A percentile compares a stretch with the other conserved stretches of the same genome.
phyloP scores from a whole-genome alignment of 2,329 filamentous ascomycete species.

The Aspergillus ustus region DNA sequence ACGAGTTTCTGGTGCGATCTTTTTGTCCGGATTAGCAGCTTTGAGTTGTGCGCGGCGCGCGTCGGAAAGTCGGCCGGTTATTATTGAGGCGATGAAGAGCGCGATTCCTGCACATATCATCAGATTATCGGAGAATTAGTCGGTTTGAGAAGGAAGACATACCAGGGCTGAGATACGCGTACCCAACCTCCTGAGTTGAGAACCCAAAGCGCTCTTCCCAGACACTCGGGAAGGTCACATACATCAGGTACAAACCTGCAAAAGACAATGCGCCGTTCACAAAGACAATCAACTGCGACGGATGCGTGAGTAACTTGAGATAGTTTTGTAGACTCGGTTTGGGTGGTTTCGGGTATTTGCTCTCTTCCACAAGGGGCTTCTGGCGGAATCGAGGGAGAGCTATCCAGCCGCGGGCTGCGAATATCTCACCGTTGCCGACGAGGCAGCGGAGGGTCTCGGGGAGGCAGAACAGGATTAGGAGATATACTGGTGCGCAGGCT shows the following conservation, averaged over 20 bases:
- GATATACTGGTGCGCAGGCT: slow-evolving; percentile 28
- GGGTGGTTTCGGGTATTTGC: slow-evolving; percentile 30
- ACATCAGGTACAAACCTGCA: neutral
- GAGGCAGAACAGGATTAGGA: slow-evolving; percentile 45
- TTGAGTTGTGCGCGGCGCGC: slow-evolving; percentile 35
- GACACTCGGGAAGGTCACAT: neutral
- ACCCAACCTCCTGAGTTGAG: neutral
- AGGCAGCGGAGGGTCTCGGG: slow-evolving; percentile 53
- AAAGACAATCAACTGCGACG: slow-evolving; percentile 39
- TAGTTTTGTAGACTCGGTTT: slow-evolving; percentile 35
- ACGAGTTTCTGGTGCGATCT: slow-evolving; percentile 44
- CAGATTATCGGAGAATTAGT: neutral
- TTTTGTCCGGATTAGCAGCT: slow-evolving; percentile 24
- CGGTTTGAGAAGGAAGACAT: neutral
- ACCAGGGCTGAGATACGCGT: slow-evolving; percentile 2
- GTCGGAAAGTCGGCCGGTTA: slow-evolving; percentile 47
- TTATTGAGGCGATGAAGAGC: slow-evolving; percentile 42
- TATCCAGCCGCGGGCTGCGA: slow-evolving; percentile 16
- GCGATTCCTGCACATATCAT: slow-evolving; percentile 29
- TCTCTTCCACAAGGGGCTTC: slow-evolving; percentile 29
- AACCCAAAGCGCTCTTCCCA: neutral
- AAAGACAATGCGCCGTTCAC: slow-evolving; percentile 37
- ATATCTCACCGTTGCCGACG: slow-evolving; percentile 48
- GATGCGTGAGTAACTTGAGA: slow-evolving; percentile 37
- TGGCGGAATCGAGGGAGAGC: slow-evolving; percentile 26